These are phyloP conservation scores for Salix udensis DNA, from an alignment of 345 rosid species.

Conservation along the genomic window DNA sequence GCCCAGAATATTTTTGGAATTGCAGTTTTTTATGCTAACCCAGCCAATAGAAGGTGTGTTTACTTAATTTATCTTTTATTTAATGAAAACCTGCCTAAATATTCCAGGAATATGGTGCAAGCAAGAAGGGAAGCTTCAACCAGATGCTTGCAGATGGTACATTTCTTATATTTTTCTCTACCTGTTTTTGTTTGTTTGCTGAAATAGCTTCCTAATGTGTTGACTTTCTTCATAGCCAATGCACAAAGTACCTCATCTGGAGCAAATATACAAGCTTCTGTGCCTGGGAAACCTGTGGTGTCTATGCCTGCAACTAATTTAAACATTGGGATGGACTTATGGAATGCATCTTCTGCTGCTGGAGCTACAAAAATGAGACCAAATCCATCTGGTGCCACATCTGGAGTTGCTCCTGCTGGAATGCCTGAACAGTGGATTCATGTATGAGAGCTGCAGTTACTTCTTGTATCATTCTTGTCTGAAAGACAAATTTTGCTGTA, in stretches of 20 bases:
- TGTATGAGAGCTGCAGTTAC: conserved; percentile 34
- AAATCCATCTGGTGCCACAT: conserved; percentile 37
- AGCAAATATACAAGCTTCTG: conserved; percentile 41
- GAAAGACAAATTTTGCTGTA: neutral
- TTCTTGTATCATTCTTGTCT: neutral
- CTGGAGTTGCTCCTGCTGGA: conserved; percentile 36
- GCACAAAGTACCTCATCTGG: conserved; percentile 49
- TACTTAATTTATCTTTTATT: neutral
- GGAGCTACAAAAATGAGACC: conserved; percentile 61
- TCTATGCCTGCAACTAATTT: conserved; percentile 65
- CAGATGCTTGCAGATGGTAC: conserved; percentile 90
- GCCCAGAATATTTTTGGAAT: neutral
- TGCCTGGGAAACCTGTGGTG: conserved; percentile 60
- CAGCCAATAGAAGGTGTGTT: neutral
- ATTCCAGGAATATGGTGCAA: conserved; percentile 48
- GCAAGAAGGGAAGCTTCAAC: conserved; percentile 63
- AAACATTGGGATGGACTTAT: conserved; percentile 89
- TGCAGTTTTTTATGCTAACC: conserved; percentile 2
- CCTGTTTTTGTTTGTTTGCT: conserved; percentile 2
- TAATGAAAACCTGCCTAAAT: neutral
- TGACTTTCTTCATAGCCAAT: conserved; percentile 49
- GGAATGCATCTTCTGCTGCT: conserved; percentile 58
- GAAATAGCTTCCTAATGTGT: conserved; percentile 14
- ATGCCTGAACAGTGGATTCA: conserved; percentile 65
- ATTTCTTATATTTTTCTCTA: neutral